Percentiles rank a stretch among this genome's conserved stretches.
Conservation (phyloP, 306 rosid species). For the Luffa acutangula region DNA sequence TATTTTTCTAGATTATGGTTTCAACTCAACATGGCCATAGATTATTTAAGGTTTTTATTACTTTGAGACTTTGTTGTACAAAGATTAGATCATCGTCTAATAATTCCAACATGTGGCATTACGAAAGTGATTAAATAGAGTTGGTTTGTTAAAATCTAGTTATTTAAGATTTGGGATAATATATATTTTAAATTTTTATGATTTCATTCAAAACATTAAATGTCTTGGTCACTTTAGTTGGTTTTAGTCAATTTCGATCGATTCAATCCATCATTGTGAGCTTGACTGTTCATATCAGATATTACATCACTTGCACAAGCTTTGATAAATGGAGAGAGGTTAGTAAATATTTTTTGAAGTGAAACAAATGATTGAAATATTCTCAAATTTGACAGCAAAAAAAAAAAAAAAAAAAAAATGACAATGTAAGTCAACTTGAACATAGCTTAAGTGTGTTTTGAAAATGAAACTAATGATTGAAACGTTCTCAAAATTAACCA, state of each 20-base stretch:
- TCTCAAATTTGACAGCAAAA: not conserved
- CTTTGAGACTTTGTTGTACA: not conserved
- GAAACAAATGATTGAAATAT: not conserved
- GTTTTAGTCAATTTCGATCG: not conserved
- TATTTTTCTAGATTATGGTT: not conserved
- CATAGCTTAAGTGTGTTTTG: too few species aligned
- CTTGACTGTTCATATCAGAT: not conserved
- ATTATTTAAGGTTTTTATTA: not conserved
- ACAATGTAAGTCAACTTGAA: not conserved
- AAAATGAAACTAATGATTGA: too few species aligned
- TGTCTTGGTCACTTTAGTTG: not conserved
- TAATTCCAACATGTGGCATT: not conserved
- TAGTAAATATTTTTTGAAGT: not conserved
- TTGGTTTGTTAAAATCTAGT: not conserved
- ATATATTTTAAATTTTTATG: not conserved
- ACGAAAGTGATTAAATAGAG: not conserved
- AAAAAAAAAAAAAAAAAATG: too few species aligned
- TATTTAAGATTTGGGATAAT: not conserved
- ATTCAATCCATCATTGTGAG: not conserved
- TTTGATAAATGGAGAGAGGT: not conserved
- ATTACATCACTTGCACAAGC: not conserved
- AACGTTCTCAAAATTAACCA: too few species aligned
- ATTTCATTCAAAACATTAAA: not conserved
- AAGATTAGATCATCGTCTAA: not conserved
- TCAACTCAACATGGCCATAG: not conserved